A percentile compares a stretch with the other conserved stretches of the same genome.
Conservation (phyloP, 306 rosid genomes). For the Quercus glauca region DNA sequence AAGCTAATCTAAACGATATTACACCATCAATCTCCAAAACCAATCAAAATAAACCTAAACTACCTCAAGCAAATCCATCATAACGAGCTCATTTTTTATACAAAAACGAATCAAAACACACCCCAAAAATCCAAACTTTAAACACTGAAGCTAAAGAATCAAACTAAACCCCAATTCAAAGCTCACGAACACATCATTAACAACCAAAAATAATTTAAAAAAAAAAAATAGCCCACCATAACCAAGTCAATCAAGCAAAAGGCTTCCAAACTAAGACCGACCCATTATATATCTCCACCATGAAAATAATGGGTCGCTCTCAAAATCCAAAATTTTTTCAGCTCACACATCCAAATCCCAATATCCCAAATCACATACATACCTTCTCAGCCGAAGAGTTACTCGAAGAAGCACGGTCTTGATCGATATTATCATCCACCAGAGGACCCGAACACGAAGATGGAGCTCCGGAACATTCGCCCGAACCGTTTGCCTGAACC, state of each 20-base stretch:
- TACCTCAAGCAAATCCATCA: background rate
- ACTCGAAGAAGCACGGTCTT: constrained; percentile 29
- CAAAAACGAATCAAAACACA: background rate
- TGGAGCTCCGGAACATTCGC: constrained; percentile 17
- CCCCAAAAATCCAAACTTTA: background rate
- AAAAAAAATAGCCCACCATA: background rate
- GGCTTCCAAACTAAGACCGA: constrained; percentile 4
- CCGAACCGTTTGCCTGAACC: constrained; percentile 3
- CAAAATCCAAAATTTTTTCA: background rate
- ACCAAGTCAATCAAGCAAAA: constrained; percentile 23
- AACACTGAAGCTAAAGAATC: background rate
- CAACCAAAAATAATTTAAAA: background rate
- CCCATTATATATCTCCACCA: background rate
- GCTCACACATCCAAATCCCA: background rate
- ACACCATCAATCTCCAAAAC: background rate
- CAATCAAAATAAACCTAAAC: background rate
- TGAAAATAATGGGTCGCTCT: constrained; percentile 10
- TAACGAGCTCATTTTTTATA: background rate
- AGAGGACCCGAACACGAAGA: background rate
- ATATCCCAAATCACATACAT: background rate
- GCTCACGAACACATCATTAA: background rate
- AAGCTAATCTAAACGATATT: background rate
- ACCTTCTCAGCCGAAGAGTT: constrained; percentile 35
- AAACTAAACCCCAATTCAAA: background rate
- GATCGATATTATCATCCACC: constrained; percentile 11